Evolutionary conservation across 2,329 filamentous ascomycete genomes (phyloP), one percentile per base, ranked within the genome.

Genomic region (Fusarium praegraminearum): DNA sequence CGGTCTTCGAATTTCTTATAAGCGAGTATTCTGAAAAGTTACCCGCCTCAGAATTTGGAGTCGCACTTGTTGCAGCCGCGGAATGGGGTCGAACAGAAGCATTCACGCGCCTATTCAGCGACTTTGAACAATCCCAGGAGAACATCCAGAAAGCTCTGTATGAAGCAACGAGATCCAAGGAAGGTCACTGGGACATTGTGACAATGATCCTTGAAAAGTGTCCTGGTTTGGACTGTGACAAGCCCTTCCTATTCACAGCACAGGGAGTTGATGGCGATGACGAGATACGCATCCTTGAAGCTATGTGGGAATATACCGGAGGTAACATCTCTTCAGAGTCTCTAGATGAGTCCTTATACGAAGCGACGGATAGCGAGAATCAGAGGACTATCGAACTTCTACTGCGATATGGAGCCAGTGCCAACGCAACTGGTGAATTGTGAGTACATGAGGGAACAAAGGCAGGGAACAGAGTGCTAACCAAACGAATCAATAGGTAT

Each of bases 1-100:
- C 79, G 4, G 82, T 83, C 76, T 80, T 83, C 40, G 77, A 82
- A 12, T 82, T 81, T 46, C 71, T 83, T 1, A 75, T 82, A 16
- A 68, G 79, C 12, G 75, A 78, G n/a, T 83, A 82, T 54, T 75
- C 78, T 0, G 77, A 80, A 12, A 80, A 79, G 51, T 64, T 83
- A 0, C 79, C 80, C 2, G 58, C 76, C 4, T 70, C 78, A 33
- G 81, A 83, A 53, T 83, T 79, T 40, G 78, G 77, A 45, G 80
- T 77, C 32, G 81, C 81, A 1, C 70, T 83, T 4, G 69, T 81
- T 24, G 78, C 74, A n/a, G 78, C 81, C 7, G 81, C 81, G 5
- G 75, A 74, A 13, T 73, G 75, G 2, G 80, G 80, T n/a, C 75
- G 79, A n/a, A 45, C 80, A 1, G 81, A 82, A 35, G 77, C 80